Evolutionary conservation across 164 flowering plant genomes (phyloP).

Genomic region (Hamamelis virginiana): DNA sequence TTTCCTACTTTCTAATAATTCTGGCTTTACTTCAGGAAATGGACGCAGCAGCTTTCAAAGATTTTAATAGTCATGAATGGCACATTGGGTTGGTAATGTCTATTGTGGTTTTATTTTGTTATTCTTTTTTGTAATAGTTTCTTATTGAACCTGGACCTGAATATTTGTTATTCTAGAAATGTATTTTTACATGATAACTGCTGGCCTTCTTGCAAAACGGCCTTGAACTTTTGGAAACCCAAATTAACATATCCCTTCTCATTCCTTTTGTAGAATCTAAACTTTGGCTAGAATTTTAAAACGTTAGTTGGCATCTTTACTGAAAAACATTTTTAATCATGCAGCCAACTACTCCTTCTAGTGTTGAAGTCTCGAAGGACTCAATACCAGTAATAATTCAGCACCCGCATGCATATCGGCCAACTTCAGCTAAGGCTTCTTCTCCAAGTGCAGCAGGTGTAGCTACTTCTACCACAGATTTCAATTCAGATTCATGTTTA

Average conservation of each 20-base stretch:
- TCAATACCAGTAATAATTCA: conserved; percentile 50
- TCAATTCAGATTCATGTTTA: background rate
- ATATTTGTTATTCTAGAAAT: background rate
- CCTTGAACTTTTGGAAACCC: no score
- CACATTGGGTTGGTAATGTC: conserved; percentile 79
- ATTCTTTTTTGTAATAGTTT: background rate
- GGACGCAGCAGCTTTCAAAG: conserved; percentile 76
- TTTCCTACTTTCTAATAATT: background rate
- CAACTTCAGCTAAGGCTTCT: background rate
- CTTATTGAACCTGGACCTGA: background rate
- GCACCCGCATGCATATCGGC: conserved; percentile 40
- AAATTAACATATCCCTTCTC: background rate
- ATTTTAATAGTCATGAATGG: conserved; percentile 65
- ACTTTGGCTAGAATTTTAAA: no score
- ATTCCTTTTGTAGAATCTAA: background rate
- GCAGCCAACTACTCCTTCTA: conserved; percentile 56
- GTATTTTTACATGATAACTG: background rate
- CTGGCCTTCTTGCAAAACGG: background rate
- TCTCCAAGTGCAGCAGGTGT: conserved; percentile 1
- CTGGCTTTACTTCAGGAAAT: conserved; percentile 65
- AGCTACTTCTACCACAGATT: background rate
- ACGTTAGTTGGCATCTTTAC: background rate
- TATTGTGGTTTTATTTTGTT: background rate
- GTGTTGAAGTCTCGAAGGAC: conserved; percentile 25
- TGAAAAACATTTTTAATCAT: conserved; percentile 2